Conservation (phyloP, 2,329 filamentous ascomycete species). For the Drechslera avenae region DNA sequence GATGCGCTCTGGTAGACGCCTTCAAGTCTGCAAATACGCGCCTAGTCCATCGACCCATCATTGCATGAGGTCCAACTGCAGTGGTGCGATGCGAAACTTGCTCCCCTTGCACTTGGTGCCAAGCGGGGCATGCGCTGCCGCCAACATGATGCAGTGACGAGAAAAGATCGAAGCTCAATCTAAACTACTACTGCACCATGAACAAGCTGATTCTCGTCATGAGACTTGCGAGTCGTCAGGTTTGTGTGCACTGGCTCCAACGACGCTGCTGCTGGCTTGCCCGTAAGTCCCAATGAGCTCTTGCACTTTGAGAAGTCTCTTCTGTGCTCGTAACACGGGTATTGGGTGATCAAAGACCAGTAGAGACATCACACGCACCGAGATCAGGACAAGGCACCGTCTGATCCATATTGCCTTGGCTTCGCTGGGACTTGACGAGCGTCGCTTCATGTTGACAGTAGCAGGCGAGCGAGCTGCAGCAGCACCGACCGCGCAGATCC, state of each 20-base stretch:
- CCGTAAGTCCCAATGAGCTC: conserved; percentile 25
- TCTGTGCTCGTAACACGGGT: conserved; percentile 31
- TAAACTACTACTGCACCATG: too few species aligned
- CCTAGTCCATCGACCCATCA: neutral
- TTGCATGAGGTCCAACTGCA: neutral
- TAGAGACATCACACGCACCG: conserved; percentile 31
- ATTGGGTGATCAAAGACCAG: conserved; percentile 37
- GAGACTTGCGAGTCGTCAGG: too few species aligned
- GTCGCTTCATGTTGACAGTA: neutral
- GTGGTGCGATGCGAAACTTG: too few species aligned
- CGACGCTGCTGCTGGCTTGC: neutral
- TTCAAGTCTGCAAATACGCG: neutral
- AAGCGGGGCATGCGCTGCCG: too few species aligned
- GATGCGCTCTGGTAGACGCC: neutral
- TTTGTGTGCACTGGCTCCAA: too few species aligned
- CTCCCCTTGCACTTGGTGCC: too few species aligned
- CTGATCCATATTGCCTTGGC: conserved; percentile 26
- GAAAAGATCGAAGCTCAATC: too few species aligned
- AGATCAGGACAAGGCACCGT: conserved; percentile 37
- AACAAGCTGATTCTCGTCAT: too few species aligned
- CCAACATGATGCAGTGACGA: too few species aligned
- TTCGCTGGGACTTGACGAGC: neutral
- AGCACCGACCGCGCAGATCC: conserved; percentile 39
- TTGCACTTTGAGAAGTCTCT: conserved; percentile 35
- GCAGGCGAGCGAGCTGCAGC: conserved; percentile 32